phyloP scores from a whole-genome alignment of 2,329 filamentous ascomycete species.

The Elsinoe arachidis region DNA sequence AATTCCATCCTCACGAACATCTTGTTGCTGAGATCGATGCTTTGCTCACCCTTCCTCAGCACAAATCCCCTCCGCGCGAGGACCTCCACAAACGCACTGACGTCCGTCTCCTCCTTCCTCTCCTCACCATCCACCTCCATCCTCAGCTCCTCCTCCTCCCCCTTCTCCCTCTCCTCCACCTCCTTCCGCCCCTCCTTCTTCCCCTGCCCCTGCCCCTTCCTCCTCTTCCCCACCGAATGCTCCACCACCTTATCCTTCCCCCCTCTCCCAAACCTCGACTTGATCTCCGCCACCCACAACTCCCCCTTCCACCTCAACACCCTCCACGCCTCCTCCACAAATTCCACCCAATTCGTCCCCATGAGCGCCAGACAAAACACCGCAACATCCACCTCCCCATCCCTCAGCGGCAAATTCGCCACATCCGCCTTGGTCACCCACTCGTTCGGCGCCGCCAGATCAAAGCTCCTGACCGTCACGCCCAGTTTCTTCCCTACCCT shows the following conservation, averaged over 20 bases:
- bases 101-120: slow-evolving; percentile 68
- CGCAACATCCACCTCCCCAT: slow-evolving; percentile 72
- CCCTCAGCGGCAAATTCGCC: slow-evolving; percentile 65
- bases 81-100: slow-evolving; percentile 77
- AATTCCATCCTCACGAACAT: slow-evolving; percentile 99
- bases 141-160: slow-evolving; percentile 53
- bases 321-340: slow-evolving; percentile 91
- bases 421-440: slow-evolving; percentile 87
- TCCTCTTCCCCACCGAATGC: slow-evolving; percentile 61
- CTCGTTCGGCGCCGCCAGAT: slow-evolving; percentile 67
- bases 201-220: slow-evolving; percentile 38
- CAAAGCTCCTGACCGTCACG: slow-evolving; percentile 72
- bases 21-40: slow-evolving; percentile 78
- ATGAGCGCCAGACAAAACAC: slow-evolving; percentile 96
- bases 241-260: slow-evolving; percentile 40
- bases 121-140: slow-evolving; percentile 59
- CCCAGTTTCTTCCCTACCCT: slow-evolving; percentile 55
- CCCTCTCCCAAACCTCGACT: slow-evolving; percentile 69
- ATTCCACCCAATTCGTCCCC: slow-evolving; percentile 97
- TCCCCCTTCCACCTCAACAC: slow-evolving; percentile 89
- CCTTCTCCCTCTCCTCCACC: slow-evolving; percentile 44
- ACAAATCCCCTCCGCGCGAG: slow-evolving; percentile 74
- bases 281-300: slow-evolving; percentile 95
- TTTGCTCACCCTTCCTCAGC: slow-evolving; percentile 56
- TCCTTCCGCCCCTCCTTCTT: slow-evolving; percentile 36